Base-by-base conservation (phyloP, 768 basidiomycete species). In the Lepiota brunneoincarnata region DNA sequence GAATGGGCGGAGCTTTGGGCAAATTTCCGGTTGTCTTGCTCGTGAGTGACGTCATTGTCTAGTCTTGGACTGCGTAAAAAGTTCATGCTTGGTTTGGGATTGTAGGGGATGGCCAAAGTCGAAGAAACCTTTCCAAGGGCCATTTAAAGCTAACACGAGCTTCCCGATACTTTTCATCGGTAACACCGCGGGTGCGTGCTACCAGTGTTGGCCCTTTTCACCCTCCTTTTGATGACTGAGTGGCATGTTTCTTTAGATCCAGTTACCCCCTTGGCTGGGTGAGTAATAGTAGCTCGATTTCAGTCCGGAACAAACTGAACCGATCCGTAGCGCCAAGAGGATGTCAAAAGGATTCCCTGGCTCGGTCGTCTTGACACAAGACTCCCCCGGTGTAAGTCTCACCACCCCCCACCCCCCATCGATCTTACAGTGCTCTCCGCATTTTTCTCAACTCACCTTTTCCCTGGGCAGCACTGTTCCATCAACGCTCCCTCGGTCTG, bases 311-410 rank as follows among this genome's bases (percentile, higher is more conserved):
- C 58, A 23, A 5, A 39, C 26, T 11, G 35, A 36, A 42, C n/a
- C 12, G 18, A 44, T 45, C 1, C 56, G n/a, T n/a, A 78, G 76
- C 11, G 75, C 75, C 2, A 69, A 71, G 58, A 72, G 72, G 36
- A 74, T 68, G 57, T 70, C 72, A 0, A 55, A 62, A 42, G 67
- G 68, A 6, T 77, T 76, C 60, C 56, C 63, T 2, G 62, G 60
- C n/a, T 72, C 75, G 2, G 69, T 73, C n/a, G 72, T 78, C 11
- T 61, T 77, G n/a, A 74, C 72, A 7, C 74, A 76, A 55, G 71
- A 75, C 23, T 73, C 72, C 7, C 59, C 69, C 10, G 74, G 76
- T 4, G 75, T 77, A 60, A 20, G 69, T 61, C 21, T n/a, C 10
- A 21, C n/a, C n/a, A n/a, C n/a, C n/a, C n/a, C n/a, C n/a, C n/a